A percentile compares a stretch with the other conserved stretches of the same genome.
Evolutionary conservation across 1,284 basidiomycete genomes (phyloP).

Genomic region (Schizopora paradoxa): DNA sequence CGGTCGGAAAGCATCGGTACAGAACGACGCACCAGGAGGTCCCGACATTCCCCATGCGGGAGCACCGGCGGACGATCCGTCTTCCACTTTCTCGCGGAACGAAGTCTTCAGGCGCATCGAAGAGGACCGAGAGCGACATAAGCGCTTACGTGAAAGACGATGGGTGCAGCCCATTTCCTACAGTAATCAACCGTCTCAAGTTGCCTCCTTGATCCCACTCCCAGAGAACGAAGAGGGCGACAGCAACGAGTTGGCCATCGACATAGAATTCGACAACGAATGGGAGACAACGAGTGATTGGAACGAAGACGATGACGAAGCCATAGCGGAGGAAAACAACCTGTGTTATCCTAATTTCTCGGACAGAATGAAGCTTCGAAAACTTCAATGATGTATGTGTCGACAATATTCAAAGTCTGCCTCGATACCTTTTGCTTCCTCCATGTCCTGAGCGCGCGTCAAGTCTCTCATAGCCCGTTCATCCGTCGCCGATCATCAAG

Average conservation of each 20-base stretch:
- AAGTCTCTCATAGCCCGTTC: too few species aligned
- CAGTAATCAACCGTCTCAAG: slow-evolving; percentile 39
- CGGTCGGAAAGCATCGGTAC: slow-evolving; percentile 35
- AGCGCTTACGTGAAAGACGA: slow-evolving; percentile 84
- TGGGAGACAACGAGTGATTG: slow-evolving; percentile 89
- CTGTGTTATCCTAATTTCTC: slow-evolving; percentile 53
- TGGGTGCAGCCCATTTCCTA: slow-evolving; percentile 82
- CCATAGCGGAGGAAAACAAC: slow-evolving; percentile 59
- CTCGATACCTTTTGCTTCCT: too few species aligned
- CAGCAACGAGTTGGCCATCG: slow-evolving; percentile 50
- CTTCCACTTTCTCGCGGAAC: slow-evolving; percentile 43
- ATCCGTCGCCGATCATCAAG: too few species aligned
- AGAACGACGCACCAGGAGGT: slow-evolving; percentile 19
- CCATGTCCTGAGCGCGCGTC: too few species aligned
- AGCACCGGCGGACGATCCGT: slow-evolving; percentile 21
- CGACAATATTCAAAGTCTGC: too few species aligned
- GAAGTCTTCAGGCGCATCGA: slow-evolving; percentile 89
- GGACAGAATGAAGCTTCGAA: too few species aligned
- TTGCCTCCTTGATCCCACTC: slow-evolving; percentile 52
- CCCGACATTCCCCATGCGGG: slow-evolving; percentile 19
- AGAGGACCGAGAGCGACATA: slow-evolving; percentile 92
- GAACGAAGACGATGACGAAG: slow-evolving; percentile 83
- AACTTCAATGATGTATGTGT: too few species aligned
- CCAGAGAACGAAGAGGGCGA: slow-evolving; percentile 37
- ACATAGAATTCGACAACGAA: slow-evolving; percentile 89